These are phyloP conservation scores for Coprinopsis strossmayeri DNA, from an alignment of 768 basidiomycete genomes.

Conservation along the genomic window DNA sequence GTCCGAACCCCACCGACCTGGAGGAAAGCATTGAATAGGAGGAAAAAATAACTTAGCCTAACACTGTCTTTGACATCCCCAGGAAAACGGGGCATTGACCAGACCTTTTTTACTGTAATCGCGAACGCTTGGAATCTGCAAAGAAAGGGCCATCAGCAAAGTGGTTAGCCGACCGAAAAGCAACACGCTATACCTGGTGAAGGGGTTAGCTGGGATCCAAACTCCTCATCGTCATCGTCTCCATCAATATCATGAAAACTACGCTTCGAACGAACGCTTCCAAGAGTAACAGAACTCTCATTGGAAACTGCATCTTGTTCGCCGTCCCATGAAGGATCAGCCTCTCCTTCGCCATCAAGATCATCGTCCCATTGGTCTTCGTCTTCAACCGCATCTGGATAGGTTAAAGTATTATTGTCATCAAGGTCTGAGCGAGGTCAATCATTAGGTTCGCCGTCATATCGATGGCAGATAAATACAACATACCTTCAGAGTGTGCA, in stretches of 20 bases:
- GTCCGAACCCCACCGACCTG: neutral
- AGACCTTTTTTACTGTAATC: conserved; percentile 27
- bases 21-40: neutral
- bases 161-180: neutral
- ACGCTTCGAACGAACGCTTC: conserved; percentile 55
- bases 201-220: conserved; percentile 10
- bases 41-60: conserved; percentile 4
- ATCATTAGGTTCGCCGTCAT: too few relatives aligned
- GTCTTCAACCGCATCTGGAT: conserved; percentile 31
- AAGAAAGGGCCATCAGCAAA: neutral
- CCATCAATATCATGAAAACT: conserved; percentile 39
- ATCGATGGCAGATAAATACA: too few relatives aligned
- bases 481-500: too few relatives aligned
- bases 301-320: conserved; percentile 36
- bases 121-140: conserved; percentile 38
- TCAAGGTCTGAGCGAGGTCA: too few relatives aligned
- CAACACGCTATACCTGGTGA: conserved; percentile 37
- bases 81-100: neutral
- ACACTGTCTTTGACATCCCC: neutral
- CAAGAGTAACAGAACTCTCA: conserved; percentile 49
- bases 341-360: conserved; percentile 16
- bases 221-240: conserved; percentile 25
- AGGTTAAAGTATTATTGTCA: neutral
- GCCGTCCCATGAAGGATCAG: conserved; percentile 12
- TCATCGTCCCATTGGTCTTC: conserved; percentile 41